phyloP scores from a whole-genome alignment of 148 eudicot species.

The Vaccinium darrowii region DNA sequence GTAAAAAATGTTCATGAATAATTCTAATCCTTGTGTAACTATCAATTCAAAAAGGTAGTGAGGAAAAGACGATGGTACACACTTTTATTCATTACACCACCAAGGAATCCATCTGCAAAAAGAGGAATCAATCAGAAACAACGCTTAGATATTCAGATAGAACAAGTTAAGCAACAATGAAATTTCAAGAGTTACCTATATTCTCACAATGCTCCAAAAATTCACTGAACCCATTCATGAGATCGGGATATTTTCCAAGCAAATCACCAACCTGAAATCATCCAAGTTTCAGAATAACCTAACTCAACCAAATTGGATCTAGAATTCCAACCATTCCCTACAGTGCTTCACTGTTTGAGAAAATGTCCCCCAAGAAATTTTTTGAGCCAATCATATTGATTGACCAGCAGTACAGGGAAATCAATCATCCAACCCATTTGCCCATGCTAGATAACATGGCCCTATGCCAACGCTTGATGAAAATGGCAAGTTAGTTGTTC shows the following conservation, averaged over 20 bases:
- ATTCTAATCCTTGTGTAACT: not conserved
- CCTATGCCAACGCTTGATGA: not conserved
- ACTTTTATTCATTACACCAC: slow-evolving; percentile 88
- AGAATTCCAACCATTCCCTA: not conserved
- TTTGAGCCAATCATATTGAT: not conserved
- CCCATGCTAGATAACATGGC: not conserved
- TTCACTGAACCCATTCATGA: slow-evolving; percentile 89
- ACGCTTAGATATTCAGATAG: not conserved
- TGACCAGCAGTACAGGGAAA: not conserved
- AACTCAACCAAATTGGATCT: not conserved
- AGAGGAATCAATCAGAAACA: slow-evolving; percentile 15
- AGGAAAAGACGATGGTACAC: slow-evolving; percentile 26
- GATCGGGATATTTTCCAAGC: slow-evolving; percentile 85
- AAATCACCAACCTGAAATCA: slow-evolving; percentile 79
- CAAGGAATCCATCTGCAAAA: slow-evolving; percentile 86
- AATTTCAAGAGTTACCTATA: slow-evolving; percentile 46
- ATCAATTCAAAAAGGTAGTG: not conserved
- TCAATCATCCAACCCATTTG: not conserved
- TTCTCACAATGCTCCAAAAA: slow-evolving; percentile 84
- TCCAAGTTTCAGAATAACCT: slow-evolving; percentile 11
- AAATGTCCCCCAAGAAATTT: not conserved
- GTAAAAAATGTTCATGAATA: not conserved
- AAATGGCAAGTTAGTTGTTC: not conserved
- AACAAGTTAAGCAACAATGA: slow-evolving; percentile 16
- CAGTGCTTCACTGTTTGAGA: not conserved